Evolutionary conservation across 2,329 filamentous ascomycete species (phyloP), one percentile per base, ranked within the genome.

Genomic region (Hansfordia pulvinata): DNA sequence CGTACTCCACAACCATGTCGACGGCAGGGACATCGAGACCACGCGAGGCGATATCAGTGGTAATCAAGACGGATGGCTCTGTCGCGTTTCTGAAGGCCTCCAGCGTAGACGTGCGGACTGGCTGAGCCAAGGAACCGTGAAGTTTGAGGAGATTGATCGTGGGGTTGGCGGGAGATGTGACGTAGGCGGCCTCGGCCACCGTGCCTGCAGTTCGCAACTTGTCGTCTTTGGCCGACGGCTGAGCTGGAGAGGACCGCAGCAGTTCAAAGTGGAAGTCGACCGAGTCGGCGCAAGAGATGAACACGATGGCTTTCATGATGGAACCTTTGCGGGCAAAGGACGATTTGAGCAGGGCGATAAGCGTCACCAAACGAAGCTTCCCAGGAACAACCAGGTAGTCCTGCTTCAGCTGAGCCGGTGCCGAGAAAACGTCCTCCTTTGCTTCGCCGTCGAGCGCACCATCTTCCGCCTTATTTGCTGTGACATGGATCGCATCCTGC

Each of bases 221-320:
- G 31, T 50, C 37, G 26, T 43, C 30, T 28, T 34, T 8, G 13
- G 33, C 28, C 29, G 40, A 12, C 19, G 39, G 26, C 37, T 43
- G 30, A n/a, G 30, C 28, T 28, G 34, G 9, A 2, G 44, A 38
- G 14, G 54, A 52, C 22, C 61, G 76, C 30, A 98, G 69, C 3
- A 93, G 58, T 33, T 92, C 80, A 48, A 85, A 96, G 50, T 96
- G 88, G 42, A 94, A 98, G 48, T 98, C 85, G 32, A 96, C 90
- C 2, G 84, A 90, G 49, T 98, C 90, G 12, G 90, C 86, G 44
- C 90, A 98, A 8, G 88, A 93, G 25, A 98, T 81, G 56, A 98
- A 98, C 19, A 98, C 66, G 33, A 98, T 94, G 13, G 80, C 82
- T 53, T 98, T 96, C 82, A 93, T 94, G 11, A 93, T 81, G 2